phyloP scores from a whole-genome alignment of 139 green algal genomes.

The Tetradesmus lagerheimii region DNA sequence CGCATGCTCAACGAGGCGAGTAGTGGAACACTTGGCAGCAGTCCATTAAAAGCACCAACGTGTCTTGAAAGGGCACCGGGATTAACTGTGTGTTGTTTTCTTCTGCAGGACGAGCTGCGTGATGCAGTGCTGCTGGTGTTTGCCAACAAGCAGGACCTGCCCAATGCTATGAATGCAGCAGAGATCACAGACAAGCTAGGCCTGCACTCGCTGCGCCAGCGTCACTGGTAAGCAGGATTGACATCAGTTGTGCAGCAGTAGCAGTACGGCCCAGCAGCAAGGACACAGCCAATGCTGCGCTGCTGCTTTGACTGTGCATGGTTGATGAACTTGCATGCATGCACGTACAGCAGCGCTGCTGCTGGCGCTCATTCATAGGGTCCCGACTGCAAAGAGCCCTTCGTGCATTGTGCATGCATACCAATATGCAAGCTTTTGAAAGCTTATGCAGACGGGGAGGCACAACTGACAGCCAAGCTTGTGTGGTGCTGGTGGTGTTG shows the following conservation, averaged over 20 bases:
- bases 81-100: neutral
- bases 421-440: no score
- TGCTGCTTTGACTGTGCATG: neutral
- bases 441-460: no score
- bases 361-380: no score
- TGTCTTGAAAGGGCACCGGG: neutral
- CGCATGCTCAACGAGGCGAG: conserved; percentile 97
- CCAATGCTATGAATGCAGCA: conserved; percentile 99
- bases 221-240: conserved; percentile 87
- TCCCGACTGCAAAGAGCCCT: no score
- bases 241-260: neutral
- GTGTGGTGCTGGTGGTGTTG: no score
- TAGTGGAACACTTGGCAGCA: neutral
- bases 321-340: neutral
- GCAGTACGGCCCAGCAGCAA: neutral
- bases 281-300: neutral
- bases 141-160: conserved; percentile 99
- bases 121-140: conserved; percentile 98
- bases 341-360: neutral
- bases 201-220: conserved; percentile 95
- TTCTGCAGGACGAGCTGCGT: conserved; percentile 94
- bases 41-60: neutral
- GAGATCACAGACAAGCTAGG: conserved; percentile 99
- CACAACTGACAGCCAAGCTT: no score
- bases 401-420: neutral